Conservation (phyloP, 306 rosid species). For the Geum urbanum region DNA sequence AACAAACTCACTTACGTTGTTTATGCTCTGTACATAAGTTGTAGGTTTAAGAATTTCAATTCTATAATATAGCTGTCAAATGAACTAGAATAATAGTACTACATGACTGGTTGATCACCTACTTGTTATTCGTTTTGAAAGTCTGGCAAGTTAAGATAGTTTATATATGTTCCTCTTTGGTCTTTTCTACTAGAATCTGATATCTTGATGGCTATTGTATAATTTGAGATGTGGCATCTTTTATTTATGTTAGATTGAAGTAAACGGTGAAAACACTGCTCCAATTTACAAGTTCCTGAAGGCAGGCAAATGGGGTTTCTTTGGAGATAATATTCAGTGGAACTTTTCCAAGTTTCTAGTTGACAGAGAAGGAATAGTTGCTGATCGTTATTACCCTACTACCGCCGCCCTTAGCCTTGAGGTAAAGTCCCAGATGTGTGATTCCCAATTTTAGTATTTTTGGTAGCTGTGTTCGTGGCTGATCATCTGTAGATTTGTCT, state of each 20-base stretch:
- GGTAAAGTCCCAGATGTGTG: constrained; percentile 37
- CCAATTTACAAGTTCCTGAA: constrained; percentile 72
- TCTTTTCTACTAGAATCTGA: constrained; percentile 3
- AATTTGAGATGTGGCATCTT: neutral
- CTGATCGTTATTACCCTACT: constrained; percentile 76
- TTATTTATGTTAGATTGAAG: constrained; percentile 53
- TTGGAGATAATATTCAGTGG: constrained; percentile 85
- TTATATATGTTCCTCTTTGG: neutral
- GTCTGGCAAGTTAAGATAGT: neutral
- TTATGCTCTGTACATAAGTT: neutral
- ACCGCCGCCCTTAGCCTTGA: constrained; percentile 81
- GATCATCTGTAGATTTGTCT: neutral
- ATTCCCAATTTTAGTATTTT: neutral
- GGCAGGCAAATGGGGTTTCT: constrained; percentile 67
- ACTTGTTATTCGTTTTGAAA: neutral
- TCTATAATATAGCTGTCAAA: neutral
- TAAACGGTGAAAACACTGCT: constrained; percentile 64
- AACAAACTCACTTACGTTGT: neutral
- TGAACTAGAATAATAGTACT: neutral
- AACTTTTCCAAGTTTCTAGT: constrained; percentile 81
- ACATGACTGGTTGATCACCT: neutral
- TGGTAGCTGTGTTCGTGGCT: neutral
- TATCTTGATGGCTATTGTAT: neutral
- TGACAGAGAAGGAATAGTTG: constrained; percentile 64
- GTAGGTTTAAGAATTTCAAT: neutral